These are phyloP conservation scores for Leccinum obscurum DNA, from an alignment of 768 basidiomycete genomes.

Conservation along the genomic window DNA sequence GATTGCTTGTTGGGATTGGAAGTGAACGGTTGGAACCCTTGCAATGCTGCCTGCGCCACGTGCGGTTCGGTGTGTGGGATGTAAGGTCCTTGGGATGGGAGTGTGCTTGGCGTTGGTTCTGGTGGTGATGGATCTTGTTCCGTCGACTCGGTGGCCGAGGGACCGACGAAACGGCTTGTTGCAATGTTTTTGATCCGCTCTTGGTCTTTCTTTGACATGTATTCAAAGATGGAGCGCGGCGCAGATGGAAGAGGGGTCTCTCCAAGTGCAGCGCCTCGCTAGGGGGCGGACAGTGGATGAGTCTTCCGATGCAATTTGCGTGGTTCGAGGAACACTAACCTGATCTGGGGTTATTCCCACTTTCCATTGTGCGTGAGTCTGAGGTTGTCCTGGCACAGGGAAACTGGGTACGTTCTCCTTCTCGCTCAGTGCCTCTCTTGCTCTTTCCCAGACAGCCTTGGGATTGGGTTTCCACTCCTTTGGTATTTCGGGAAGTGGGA, in stretches of 20 bases:
- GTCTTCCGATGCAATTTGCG: background rate
- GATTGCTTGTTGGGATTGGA: conserved; percentile 76
- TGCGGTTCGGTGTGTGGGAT: conserved; percentile 71
- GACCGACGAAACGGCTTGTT: conserved; percentile 27
- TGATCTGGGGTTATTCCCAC: conserved; percentile 67
- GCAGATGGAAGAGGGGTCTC: conserved; percentile 71
- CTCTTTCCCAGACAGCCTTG: conserved; percentile 64
- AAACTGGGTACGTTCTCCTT: conserved; percentile 46
- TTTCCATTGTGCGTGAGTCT: conserved; percentile 53
- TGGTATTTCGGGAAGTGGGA: conserved; percentile 80
- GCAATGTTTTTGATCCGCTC: conserved; percentile 75
- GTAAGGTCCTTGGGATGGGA: conserved; percentile 33
- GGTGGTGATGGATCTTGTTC: conserved; percentile 16
- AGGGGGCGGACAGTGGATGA: conserved; percentile 6
- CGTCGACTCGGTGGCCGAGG: conserved; percentile 29
- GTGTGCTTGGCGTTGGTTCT: conserved; percentile 15
- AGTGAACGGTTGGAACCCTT: conserved; percentile 88
- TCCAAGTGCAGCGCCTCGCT: conserved; percentile 85
- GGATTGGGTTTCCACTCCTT: conserved; percentile 86
- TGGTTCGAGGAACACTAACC: conserved; percentile 42
- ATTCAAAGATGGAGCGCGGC: conserved; percentile 90
- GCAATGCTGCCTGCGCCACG: conserved; percentile 81
- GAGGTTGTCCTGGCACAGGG: conserved; percentile 24
- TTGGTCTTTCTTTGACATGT: conserved; percentile 87
- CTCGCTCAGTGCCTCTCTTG: conserved; percentile 36